Conservation (phyloP, 163 green algal genomes). For the Coccomyxa subellipsoidea region DNA sequence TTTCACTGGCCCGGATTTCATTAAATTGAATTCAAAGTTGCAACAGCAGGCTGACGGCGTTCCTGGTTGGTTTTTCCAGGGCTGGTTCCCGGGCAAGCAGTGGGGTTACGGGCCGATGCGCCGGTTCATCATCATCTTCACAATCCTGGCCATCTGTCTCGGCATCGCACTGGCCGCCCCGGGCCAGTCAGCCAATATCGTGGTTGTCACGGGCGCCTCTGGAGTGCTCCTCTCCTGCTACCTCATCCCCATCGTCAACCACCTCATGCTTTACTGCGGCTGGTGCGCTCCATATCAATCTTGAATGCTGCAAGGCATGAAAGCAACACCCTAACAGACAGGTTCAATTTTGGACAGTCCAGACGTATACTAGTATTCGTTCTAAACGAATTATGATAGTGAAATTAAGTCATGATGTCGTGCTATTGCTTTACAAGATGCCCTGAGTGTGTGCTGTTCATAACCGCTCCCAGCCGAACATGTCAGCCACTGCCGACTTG, state of each 20-base stretch:
- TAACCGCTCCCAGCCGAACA: too few relatives aligned
- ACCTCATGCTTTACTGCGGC: conserved; percentile 35
- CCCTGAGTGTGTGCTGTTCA: too few relatives aligned
- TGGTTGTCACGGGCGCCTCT: conserved; percentile 30
- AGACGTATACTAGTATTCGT: too few relatives aligned
- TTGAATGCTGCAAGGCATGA: too few relatives aligned
- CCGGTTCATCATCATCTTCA: conserved; percentile 20
- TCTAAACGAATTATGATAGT: too few relatives aligned
- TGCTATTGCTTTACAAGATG: too few relatives aligned
- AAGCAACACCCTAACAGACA: too few relatives aligned
- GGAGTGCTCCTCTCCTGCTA: conserved; percentile 37
- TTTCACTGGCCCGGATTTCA: too few relatives aligned
- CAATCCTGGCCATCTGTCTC: conserved; percentile 28
- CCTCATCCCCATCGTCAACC: conserved; percentile 35
- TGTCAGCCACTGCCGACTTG: too few relatives aligned
- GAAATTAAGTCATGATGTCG: too few relatives aligned
- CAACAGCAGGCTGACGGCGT: neutral
- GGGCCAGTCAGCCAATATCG: conserved; percentile 20
- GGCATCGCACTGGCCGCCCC: conserved; percentile 19
- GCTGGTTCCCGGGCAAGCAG: conserved; percentile 16
- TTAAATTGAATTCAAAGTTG: neutral
- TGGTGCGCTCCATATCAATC: neutral
- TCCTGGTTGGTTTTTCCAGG: neutral
- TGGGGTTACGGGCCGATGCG: conserved; percentile 12
- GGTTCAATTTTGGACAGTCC: too few relatives aligned